Conservation (phyloP, 208 protist genomes). For the Leishmania mexicana region DNA sequence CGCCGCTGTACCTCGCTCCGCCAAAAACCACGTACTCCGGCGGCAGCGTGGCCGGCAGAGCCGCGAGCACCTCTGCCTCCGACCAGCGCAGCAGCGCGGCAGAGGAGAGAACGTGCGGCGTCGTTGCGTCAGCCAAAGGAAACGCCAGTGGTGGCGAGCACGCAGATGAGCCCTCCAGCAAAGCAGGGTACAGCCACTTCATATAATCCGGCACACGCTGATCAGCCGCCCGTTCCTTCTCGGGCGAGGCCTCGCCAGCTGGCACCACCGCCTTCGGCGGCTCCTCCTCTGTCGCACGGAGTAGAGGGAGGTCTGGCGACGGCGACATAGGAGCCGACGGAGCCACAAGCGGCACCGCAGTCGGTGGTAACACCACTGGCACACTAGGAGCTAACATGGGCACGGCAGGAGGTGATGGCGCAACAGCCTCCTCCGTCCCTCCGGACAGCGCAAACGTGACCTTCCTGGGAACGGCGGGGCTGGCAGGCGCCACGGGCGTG, state of each 20-base stretch:
- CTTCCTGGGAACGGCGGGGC: background rate
- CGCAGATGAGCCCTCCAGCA: constrained; percentile 2
- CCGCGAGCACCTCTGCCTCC: constrained; percentile 28
- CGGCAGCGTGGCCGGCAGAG: constrained; percentile 44
- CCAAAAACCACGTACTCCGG: constrained; percentile 82
- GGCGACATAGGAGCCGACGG: background rate
- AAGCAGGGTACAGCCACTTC: constrained; percentile 34
- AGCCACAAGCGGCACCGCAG: background rate
- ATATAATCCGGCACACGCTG: constrained; percentile 26
- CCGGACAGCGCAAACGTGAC: constrained; percentile 3
- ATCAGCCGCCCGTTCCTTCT: background rate
- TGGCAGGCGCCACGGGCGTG: background rate
- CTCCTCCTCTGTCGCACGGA: constrained; percentile 16
- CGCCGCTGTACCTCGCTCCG: constrained; percentile 69
- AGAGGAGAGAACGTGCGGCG: constrained; percentile 29
- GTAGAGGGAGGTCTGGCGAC: background rate
- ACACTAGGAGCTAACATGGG: background rate
- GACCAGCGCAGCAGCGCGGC: constrained; percentile 28
- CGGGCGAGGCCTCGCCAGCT: background rate
- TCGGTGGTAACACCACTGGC: background rate
- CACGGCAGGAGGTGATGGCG: background rate
- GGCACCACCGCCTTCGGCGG: background rate
- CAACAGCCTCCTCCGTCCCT: background rate
- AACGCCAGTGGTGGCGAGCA: constrained; percentile 27
- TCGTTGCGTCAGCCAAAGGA: constrained; percentile 24